Conservation (phyloP, 2,329 filamentous ascomycete species). For the Colletotrichum magnum region DNA sequence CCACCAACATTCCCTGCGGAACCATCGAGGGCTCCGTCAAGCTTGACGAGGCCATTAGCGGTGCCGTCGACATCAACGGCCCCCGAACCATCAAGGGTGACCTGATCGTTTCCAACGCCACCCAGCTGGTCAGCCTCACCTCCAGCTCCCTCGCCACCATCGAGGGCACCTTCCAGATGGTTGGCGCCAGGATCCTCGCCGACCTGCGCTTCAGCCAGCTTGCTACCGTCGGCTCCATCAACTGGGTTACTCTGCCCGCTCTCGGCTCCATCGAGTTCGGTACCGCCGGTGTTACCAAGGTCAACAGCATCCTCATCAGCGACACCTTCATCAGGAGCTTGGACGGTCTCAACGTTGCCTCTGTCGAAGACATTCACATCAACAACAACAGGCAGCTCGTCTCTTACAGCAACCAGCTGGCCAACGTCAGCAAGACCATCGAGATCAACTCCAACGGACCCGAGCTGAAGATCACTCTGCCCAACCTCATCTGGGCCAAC, state of each 20-base stretch:
- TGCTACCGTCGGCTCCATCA: conserved; percentile 74
- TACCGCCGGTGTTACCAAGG: conserved; percentile 73
- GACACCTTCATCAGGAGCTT: conserved; percentile 89
- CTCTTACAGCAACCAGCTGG: conserved; percentile 81
- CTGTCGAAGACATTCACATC: conserved; percentile 82
- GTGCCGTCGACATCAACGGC: conserved; percentile 74
- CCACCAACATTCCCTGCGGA: conserved; percentile 74
- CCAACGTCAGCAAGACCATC: conserved; percentile 79
- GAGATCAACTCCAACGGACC: conserved; percentile 86
- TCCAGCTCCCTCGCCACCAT: conserved; percentile 76
- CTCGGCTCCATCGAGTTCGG: conserved; percentile 66
- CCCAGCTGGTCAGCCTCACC: conserved; percentile 71
- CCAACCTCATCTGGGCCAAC: conserved; percentile 76
- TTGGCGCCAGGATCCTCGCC: conserved; percentile 77
- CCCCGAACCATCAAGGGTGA: conserved; percentile 69
- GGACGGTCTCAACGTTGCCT: conserved; percentile 83
- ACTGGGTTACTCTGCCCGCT: conserved; percentile 79
- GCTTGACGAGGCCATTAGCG: conserved; percentile 69
- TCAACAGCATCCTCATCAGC: conserved; percentile 79
- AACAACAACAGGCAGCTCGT: conserved; percentile 91
- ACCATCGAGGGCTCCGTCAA: conserved; percentile 78
- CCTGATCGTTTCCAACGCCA: conserved; percentile 73
- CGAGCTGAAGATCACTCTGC: conserved; percentile 79
- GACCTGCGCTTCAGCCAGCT: conserved; percentile 78
- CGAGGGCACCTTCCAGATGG: conserved; percentile 77